Evolutionary conservation across 2,329 filamentous ascomycete species (phyloP), one percentile per base, ranked within the genome.

Genomic region (Xylaria polymorpha): DNA sequence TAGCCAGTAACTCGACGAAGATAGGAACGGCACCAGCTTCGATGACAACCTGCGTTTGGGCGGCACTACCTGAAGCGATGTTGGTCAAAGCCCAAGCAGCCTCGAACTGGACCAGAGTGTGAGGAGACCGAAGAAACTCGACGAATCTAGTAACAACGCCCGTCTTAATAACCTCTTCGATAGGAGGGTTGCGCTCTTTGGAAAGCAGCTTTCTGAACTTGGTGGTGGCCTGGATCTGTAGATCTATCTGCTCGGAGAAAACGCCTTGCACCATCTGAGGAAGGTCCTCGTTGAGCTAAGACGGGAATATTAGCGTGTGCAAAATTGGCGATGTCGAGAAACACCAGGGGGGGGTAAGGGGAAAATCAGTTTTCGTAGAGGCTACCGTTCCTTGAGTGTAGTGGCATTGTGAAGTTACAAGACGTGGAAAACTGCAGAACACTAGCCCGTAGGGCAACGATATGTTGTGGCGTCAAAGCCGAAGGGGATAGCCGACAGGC

Each of bases 61-160:
- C 92, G 69, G 96, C 96, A 68, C 95, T 98, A 71, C 96, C 96
- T 59, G 95, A 98, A 71, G 96, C 96, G 82, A 99, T 99, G 86
- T 99, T 99, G 86, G 96, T 99, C 79, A 99, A 86, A 72, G 96
- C 96, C 96, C 96, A 99, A 51, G 96, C 96, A 78, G 96, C 96
- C 87, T 99, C 96, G 80, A 99, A 99, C 83, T 99, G 96, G 66
- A 99, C 96, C 58, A 99, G 89, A 41, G 96, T 98, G 83, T 99
- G 96, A 73, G 96, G 96, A 65, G 96, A 99, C 80, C 94, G 93
- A 70, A 99, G 91, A 84, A 99, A 99, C 83, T 98, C 94, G 83
- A 99, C 96, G 79, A 99, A 99, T 80, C 96, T 92, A 85, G 90
- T 92, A 74, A 99, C 96, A 73, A 99, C 96, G 79, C 96, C 96